phyloP scores from a whole-genome alignment of 2,329 filamentous ascomycete genomes.

The Dactylellina parvicollis region DNA sequence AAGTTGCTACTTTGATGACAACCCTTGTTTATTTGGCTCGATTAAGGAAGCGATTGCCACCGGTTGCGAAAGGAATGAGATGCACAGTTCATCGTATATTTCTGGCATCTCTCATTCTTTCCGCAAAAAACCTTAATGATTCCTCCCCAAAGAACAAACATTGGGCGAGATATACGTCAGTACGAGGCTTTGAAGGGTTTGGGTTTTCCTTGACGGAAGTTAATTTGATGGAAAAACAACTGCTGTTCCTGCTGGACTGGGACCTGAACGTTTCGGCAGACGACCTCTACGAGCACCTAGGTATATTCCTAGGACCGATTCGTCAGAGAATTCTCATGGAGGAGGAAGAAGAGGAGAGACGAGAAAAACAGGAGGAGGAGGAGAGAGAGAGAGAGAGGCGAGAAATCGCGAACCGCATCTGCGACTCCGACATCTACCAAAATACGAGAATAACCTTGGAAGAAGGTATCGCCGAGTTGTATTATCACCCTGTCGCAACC shows the following conservation, averaged over 20 bases:
- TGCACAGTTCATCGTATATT: conserved; percentile 99
- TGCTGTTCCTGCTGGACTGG: conserved; percentile 94
- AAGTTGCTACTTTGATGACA: conserved; percentile 97
- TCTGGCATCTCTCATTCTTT: conserved; percentile 82
- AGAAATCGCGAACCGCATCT: too few species aligned
- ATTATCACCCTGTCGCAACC: neutral
- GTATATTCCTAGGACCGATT: conserved; percentile 87
- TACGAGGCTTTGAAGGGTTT: conserved; percentile 78
- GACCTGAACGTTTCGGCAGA: conserved; percentile 85
- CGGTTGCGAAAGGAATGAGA: conserved; percentile 92
- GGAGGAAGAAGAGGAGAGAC: conserved; percentile 65
- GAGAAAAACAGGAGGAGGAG: conserved; percentile 62
- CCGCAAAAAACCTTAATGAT: conserved; percentile 98
- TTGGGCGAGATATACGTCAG: conserved; percentile 92
- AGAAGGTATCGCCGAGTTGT: neutral
- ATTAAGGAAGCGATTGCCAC: conserved; percentile 83
- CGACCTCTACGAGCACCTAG: conserved; percentile 86
- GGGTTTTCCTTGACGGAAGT: conserved; percentile 95
- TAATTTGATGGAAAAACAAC: conserved; percentile 99
- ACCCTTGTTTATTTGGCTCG: conserved; percentile 91
- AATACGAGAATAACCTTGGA: neutral
- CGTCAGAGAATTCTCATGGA: conserved; percentile 63
- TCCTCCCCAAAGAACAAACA: conserved; percentile 99
- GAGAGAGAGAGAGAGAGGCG: conserved; percentile 65
- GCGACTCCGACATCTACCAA: too few species aligned